Conservation (phyloP, 495 filamentous ascomycete species). For the Penicillium ochrochloron region DNA sequence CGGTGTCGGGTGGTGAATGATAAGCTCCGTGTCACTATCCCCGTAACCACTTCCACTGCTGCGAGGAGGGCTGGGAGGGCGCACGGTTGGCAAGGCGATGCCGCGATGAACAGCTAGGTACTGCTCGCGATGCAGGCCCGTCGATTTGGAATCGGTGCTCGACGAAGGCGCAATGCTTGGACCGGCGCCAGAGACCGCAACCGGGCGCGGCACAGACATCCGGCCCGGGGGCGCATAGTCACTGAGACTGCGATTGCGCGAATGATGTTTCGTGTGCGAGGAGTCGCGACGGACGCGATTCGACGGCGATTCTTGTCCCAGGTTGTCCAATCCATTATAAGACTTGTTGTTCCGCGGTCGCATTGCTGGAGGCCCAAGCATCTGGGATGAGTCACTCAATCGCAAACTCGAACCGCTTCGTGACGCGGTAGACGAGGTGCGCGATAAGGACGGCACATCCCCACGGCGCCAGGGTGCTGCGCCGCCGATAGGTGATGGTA, state of each 20-base stretch:
- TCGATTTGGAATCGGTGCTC: conserved; percentile 48
- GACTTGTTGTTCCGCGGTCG: conserved; percentile 31
- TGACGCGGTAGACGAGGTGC: conserved; percentile 46
- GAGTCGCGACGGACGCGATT: conserved; percentile 34
- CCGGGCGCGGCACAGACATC: conserved; percentile 65
- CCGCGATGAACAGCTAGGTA: conserved; percentile 80
- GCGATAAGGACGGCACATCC: conserved; percentile 50
- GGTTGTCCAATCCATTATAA: conserved; percentile 43
- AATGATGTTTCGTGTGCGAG: conserved; percentile 49
- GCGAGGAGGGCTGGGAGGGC: conserved; percentile 75
- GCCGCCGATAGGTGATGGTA: conserved; percentile 84
- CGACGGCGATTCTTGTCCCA: conserved; percentile 44
- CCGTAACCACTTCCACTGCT: conserved; percentile 56
- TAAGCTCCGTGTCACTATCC: conserved; percentile 37
- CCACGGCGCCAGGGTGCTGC: conserved; percentile 69
- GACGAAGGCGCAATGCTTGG: conserved; percentile 49
- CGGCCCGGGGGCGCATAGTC: conserved; percentile 80
- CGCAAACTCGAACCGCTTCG: conserved; percentile 46
- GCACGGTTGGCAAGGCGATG: conserved; percentile 57
- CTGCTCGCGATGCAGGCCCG: conserved; percentile 74
- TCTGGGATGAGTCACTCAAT: conserved; percentile 47
- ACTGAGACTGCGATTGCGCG: conserved; percentile 80
- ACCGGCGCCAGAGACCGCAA: conserved; percentile 66
- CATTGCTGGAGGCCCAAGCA: conserved; percentile 38
- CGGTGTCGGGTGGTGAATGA: conserved; percentile 31